Percentiles rank a stretch among this genome's conserved stretches.
Conservation (phyloP, 129 eudicot species). For the Tagetes patula region DNA sequence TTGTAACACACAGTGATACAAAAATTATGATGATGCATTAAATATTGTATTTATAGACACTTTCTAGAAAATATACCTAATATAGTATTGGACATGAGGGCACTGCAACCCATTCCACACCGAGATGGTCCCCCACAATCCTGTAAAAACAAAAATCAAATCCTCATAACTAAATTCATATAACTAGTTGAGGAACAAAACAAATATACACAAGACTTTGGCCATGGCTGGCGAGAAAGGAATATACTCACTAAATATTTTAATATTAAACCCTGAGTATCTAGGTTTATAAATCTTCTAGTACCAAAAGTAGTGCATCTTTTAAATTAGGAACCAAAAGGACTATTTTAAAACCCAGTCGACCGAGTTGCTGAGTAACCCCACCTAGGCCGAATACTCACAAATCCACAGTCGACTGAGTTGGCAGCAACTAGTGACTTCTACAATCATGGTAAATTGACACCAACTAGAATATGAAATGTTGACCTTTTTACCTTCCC, state of each 20-base stretch:
- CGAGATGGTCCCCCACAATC: slow-evolving; percentile 79
- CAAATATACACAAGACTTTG: slow-evolving; percentile 6
- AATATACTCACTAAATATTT: background rate
- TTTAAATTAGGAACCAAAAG: background rate
- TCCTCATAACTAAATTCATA: slow-evolving; percentile 15
- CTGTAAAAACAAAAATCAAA: slow-evolving; percentile 39
- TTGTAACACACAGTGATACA: slow-evolving; percentile 2
- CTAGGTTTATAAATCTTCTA: background rate
- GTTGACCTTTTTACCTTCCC: background rate
- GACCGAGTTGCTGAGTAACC: background rate
- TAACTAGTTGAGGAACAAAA: slow-evolving; percentile 1
- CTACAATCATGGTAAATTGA: background rate
- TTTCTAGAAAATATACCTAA: slow-evolving; percentile 48
- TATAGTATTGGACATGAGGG: slow-evolving; percentile 55
- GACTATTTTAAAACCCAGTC: background rate
- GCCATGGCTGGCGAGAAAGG: background rate
- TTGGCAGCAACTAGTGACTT: no score
- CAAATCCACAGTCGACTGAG: no score
- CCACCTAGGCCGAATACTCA: no score
- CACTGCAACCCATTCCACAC: slow-evolving; percentile 97
- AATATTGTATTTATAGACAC: slow-evolving; percentile 3
- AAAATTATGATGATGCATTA: slow-evolving; percentile 10
- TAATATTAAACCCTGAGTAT: background rate
- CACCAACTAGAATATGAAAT: background rate
- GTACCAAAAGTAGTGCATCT: slow-evolving; percentile 8